phyloP scores from a whole-genome alignment of 129 eudicot species.

The Dittrichia graveolens region DNA sequence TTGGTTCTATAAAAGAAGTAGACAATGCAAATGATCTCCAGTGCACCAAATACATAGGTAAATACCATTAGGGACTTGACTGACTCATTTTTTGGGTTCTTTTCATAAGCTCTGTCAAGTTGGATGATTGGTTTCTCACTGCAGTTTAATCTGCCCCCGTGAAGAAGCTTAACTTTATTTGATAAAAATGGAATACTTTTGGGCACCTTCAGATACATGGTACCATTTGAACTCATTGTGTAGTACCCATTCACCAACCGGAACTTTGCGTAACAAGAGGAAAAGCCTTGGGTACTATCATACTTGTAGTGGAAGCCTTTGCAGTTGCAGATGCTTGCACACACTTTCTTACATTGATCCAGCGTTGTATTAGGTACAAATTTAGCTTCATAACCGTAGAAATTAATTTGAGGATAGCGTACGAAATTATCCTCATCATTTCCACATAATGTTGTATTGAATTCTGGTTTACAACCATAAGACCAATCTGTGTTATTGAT shows the following conservation, averaged over 20 bases:
- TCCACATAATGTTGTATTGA: slow-evolving; percentile 35
- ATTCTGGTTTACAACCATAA: slow-evolving; percentile 46
- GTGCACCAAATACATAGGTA: slow-evolving; percentile 37
- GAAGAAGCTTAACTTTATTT: neutral
- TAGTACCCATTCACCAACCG: slow-evolving; percentile 42
- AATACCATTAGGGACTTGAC: slow-evolving; percentile 36
- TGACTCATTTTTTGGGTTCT: slow-evolving; percentile 13
- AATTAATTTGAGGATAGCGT: slow-evolving; percentile 30
- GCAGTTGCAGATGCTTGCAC: slow-evolving; percentile 39
- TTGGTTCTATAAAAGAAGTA: slow-evolving; percentile 31
- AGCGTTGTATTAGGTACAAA: slow-evolving; percentile 30
- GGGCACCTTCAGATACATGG: slow-evolving; percentile 43
- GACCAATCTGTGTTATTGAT: slow-evolving; percentile 43
- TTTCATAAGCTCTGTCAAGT: slow-evolving; percentile 34
- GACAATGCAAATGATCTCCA: slow-evolving; percentile 38
- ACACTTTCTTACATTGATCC: slow-evolving; percentile 30
- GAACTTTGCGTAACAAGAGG: slow-evolving; percentile 45
- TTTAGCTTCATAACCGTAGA: slow-evolving; percentile 43
- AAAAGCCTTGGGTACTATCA: slow-evolving; percentile 8
- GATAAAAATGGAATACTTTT: neutral
- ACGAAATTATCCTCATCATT: slow-evolving; percentile 26
- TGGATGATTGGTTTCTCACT: neutral
- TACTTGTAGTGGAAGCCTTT: slow-evolving; percentile 46
- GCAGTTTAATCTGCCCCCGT: slow-evolving; percentile 24
- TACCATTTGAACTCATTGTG: slow-evolving; percentile 2